Percentiles rank a stretch among this genome's conserved stretches.
These are phyloP conservation scores for Pseudophaeomoniella oleicola DNA, from an alignment of 2,329 filamentous ascomycete genomes.

Conservation along the genomic window DNA sequence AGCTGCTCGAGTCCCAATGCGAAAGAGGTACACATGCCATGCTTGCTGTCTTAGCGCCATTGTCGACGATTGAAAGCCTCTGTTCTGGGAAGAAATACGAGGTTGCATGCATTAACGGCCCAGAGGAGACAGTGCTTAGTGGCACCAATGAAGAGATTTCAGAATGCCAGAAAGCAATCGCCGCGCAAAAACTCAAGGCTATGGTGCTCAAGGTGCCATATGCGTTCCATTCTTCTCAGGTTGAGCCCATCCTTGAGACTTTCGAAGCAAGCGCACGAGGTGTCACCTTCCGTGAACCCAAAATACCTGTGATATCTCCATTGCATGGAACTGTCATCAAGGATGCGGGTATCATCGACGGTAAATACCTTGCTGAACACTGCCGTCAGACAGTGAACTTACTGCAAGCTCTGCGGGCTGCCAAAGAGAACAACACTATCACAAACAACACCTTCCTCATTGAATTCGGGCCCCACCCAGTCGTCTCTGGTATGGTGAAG, in stretches of 20 bases:
- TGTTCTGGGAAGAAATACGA: conserved; percentile 18
- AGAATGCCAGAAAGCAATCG: conserved; percentile 34
- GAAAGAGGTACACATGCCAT: conserved; percentile 6
- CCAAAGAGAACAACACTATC: conserved; percentile 33
- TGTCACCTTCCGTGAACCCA: conserved; percentile 43
- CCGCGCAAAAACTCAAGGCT: conserved; percentile 32
- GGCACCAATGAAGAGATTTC: conserved; percentile 45
- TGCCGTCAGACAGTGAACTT: conserved; percentile 58
- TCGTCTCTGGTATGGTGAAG: conserved; percentile 55
- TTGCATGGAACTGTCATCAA: conserved; percentile 46
- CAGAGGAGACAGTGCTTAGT: conserved; percentile 60
- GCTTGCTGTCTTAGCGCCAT: conserved; percentile 13
- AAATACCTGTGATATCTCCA: conserved; percentile 52
- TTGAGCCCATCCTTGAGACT: conserved; percentile 46
- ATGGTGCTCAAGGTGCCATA: conserved; percentile 51
- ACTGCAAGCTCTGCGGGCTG: conserved; percentile 44
- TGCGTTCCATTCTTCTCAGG: conserved; percentile 52
- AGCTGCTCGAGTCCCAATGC: conserved; percentile 11
- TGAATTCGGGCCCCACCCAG: conserved; percentile 60
- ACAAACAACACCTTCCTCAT: conserved; percentile 52
- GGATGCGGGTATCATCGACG: conserved; percentile 40
- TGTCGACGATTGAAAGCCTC: conserved; percentile 11
- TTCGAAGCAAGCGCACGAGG: conserved; percentile 39
- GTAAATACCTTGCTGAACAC: conserved; percentile 50
- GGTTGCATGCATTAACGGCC: conserved; percentile 62